phyloP scores from a whole-genome alignment of 129 eudicot genomes.

The Glebionis coronaria region DNA sequence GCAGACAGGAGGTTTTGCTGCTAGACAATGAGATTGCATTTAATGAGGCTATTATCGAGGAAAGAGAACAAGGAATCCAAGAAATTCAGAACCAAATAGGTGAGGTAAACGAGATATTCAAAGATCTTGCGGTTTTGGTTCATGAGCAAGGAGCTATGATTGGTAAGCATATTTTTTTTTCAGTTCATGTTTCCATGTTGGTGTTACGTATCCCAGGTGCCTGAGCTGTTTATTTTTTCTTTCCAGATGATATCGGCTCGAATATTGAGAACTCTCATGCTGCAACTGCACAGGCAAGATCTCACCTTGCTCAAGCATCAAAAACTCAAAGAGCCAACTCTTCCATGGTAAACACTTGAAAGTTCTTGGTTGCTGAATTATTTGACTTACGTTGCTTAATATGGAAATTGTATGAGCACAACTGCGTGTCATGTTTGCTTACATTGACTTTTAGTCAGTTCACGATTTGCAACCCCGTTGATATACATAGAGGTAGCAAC shows the following conservation, averaged over 20 bases:
- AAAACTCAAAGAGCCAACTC: slow-evolving; percentile 92
- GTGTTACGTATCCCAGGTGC: neutral
- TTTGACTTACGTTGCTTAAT: too few species aligned
- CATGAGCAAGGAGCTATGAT: slow-evolving; percentile 57
- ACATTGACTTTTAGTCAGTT: neutral
- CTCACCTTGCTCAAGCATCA: slow-evolving; percentile 83
- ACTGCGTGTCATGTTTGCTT: neutral
- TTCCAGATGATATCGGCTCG: slow-evolving; percentile 88
- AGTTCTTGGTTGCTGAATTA: too few species aligned
- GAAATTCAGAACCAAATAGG: slow-evolving; percentile 69
- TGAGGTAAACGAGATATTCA: slow-evolving; percentile 73
- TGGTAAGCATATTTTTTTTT: slow-evolving; percentile 15
- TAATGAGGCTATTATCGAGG: slow-evolving; percentile 72
- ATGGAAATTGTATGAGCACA: too few species aligned
- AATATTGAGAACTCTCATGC: slow-evolving; percentile 84
- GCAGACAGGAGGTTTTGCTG: slow-evolving; percentile 46
- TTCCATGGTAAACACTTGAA: slow-evolving; percentile 57
- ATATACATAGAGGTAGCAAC: too few species aligned
- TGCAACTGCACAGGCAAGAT: slow-evolving; percentile 83
- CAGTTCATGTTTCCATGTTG: neutral
- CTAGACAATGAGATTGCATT: slow-evolving; percentile 59
- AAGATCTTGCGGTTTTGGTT: slow-evolving; percentile 68
- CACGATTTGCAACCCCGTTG: too few species aligned
- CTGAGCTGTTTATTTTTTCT: neutral
- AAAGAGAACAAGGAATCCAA: slow-evolving; percentile 75